Conservation (phyloP, 1,284 basidiomycete species). For the Heterobasidion irregulare region DNA sequence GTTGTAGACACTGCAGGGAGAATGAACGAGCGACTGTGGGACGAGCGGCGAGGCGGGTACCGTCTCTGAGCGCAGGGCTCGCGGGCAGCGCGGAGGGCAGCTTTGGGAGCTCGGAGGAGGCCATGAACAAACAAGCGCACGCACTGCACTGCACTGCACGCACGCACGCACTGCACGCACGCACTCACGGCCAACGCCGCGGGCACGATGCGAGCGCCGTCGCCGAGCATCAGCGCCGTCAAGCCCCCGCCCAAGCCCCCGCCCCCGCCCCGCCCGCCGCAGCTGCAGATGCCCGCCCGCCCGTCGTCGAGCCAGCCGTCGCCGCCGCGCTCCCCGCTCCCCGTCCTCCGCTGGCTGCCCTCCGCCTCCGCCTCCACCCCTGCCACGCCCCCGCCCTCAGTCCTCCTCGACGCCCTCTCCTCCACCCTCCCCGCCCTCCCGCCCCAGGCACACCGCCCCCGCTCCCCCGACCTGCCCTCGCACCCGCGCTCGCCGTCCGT, state of each 20-base stretch:
- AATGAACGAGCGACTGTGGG: too few species aligned
- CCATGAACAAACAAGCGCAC: background rate
- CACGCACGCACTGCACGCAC: too few species aligned
- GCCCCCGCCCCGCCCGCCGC: constrained; percentile 1
- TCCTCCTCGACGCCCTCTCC: constrained; percentile 1
- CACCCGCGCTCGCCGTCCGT: constrained; percentile 33
- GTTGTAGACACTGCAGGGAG: constrained; percentile 6
- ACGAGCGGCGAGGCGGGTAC: constrained; percentile 18
- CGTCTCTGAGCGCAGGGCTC: constrained; percentile 41
- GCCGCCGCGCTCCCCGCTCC: constrained; percentile 15
- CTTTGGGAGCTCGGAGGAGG: constrained; percentile 4
- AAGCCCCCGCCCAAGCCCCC: too few species aligned
- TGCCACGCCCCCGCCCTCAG: constrained; percentile 15
- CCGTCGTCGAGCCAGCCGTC: constrained; percentile 9
- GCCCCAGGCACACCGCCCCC: background rate
- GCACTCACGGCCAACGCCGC: background rate
- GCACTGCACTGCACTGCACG: background rate
- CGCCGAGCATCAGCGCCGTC: background rate
- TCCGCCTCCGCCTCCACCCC: constrained; percentile 13
- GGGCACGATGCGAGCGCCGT: background rate
- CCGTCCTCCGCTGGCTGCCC: constrained; percentile 44
- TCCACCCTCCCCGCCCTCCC: constrained; percentile 7
- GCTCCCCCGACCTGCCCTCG: constrained; percentile 16
- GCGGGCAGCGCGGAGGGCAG: constrained; percentile 50
- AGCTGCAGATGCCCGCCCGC: constrained; percentile 8